Evolutionary conservation across 2,329 filamentous ascomycete genomes (phyloP).

Genomic region (Annulohypoxylon truncatum): DNA sequence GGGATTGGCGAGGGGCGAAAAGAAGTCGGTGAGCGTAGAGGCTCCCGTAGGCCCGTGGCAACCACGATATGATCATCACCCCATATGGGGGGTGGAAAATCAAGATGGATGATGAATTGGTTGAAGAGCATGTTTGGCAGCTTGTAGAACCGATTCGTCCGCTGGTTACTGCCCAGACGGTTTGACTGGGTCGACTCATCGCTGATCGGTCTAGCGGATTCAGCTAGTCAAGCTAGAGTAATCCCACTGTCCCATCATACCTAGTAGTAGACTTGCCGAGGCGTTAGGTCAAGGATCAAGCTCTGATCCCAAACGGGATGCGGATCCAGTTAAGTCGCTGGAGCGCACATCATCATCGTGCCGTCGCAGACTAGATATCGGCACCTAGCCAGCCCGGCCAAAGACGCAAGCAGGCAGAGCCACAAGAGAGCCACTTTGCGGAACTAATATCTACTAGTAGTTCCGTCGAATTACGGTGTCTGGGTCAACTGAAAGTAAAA

Average conservation of each 20-base stretch:
- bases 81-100: conserved; percentile 31
- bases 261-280: conserved; percentile 13
- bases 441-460: conserved; percentile 18
- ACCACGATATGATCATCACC: conserved; percentile 35
- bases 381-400: conserved; percentile 46
- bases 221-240: neutral
- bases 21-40: conserved; percentile 38
- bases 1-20: conserved; percentile 24
- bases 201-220: conserved; percentile 17
- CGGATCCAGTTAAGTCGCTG: conserved; percentile 2
- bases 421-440: conserved; percentile 41
- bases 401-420: conserved; percentile 27
- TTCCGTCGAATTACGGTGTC: conserved; percentile 5
- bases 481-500: conserved; percentile 26
- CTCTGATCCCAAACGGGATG: conserved; percentile 15
- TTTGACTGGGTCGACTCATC: neutral
- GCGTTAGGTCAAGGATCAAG: conserved; percentile 21
- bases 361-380: conserved; percentile 33
- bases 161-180: neutral
- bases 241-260: neutral
- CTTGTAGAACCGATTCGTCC: conserved; percentile 20
- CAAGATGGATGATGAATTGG: conserved; percentile 23
- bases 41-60: conserved; percentile 27
- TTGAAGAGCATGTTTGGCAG: conserved; percentile 24
- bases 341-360: conserved; percentile 20